A percentile compares a stretch with the other conserved stretches of the same genome.
phyloP scores from a whole-genome alignment of 495 filamentous ascomycete species.

The Tuber calosporum region DNA sequence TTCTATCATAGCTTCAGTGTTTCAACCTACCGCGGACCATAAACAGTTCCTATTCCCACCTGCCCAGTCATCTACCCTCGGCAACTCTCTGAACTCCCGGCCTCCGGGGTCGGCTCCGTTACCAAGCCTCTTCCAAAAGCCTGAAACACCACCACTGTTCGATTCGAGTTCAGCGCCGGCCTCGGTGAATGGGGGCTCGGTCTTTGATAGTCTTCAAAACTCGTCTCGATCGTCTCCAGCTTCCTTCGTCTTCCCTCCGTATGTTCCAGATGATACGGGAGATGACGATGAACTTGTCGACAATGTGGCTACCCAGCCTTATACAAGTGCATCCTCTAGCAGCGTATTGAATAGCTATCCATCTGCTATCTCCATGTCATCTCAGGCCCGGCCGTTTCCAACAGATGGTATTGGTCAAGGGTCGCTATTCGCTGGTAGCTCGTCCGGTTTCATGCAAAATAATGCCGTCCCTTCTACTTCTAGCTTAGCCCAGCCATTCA shows the following conservation, averaged over 20 bases:
- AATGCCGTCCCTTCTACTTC: not conserved
- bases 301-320: not conserved
- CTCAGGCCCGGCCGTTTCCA: not conserved
- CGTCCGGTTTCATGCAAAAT: not conserved
- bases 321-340: not conserved
- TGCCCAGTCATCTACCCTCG: not conserved
- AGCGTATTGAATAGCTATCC: not conserved
- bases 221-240: not conserved
- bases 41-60: not conserved
- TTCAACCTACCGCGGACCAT: not conserved
- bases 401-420: not conserved
- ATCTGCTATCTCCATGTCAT: not conserved
- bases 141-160: not conserved
- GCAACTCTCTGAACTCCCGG: not conserved
- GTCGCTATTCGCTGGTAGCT: not conserved
- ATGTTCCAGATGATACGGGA: not conserved
- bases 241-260: not conserved
- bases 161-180: not conserved
- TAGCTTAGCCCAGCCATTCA: not conserved
- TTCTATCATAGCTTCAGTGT: not conserved
- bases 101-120: not conserved
- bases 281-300: not conserved
- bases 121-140: not conserved
- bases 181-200: not conserved
- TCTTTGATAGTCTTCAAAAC: slow-evolving; percentile 1